These are phyloP conservation scores for Pseudodiploospora longispora DNA, from an alignment of 2,329 filamentous ascomycete species.

Conservation along the genomic window DNA sequence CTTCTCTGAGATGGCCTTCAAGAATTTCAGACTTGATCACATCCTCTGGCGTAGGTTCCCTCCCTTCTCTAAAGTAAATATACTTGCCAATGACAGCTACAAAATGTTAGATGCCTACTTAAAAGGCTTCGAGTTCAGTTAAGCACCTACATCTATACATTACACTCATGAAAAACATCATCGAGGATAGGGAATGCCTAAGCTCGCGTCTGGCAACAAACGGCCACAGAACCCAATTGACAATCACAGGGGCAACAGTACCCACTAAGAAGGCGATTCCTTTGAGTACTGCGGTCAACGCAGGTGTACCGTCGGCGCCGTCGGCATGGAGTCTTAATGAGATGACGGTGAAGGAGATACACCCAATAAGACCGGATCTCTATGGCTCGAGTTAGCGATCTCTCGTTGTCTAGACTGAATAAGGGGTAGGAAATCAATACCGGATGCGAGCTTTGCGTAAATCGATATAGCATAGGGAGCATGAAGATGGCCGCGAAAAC, in stretches of 20 bases:
- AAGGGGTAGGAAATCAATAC: conserved; percentile 20
- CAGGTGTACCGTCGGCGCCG: conserved; percentile 23
- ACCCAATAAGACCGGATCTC: conserved; percentile 50
- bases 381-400: conserved; percentile 15
- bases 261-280: conserved; percentile 46
- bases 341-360: conserved; percentile 47
- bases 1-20: conserved; percentile 51
- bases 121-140: neutral
- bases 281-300: conserved; percentile 35
- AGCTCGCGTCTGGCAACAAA: conserved; percentile 54
- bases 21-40: conserved; percentile 47
- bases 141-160: conserved; percentile 41
- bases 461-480: conserved; percentile 52
- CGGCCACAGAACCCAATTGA: conserved; percentile 55
- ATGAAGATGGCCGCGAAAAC: conserved; percentile 48
- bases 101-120: conserved; percentile 4
- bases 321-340: conserved; percentile 35
- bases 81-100: conserved; percentile 45
- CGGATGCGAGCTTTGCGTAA: conserved; percentile 45
- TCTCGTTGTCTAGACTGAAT: no score
- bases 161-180: conserved; percentile 50
- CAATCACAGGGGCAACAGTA: conserved; percentile 42
- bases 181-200: conserved; percentile 44
- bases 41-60: conserved; percentile 42
- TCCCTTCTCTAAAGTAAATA: conserved; percentile 48